Evolutionary conservation across 371 early-diverging fungal species (phyloP), one percentile per base, ranked within the genome.

Genomic region (Scutellospora calospora): DNA sequence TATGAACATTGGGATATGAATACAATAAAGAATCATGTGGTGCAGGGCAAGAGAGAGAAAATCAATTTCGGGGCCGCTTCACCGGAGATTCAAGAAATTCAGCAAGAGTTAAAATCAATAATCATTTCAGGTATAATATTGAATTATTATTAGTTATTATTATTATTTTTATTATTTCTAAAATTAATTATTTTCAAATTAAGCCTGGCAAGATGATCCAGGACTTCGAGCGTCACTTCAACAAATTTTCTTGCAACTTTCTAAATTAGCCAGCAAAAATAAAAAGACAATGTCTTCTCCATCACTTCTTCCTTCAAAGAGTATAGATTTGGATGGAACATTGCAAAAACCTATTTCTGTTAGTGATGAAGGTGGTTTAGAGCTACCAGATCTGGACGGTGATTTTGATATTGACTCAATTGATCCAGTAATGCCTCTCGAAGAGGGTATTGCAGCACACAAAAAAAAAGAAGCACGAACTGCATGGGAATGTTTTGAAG

Each of bases 401-500:
- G 66, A 78, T 0, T 51, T 57, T 18, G 29, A 8, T 49, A 51
- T 31, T 49, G 66, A 38, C 49, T 38, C 49, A 0, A 52, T 65
- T 25, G 6, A 20, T 4, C 51, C 41, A 49, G 35, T 78, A 25
- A 62, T 78, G 16, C 63, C 79, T 20, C 79, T 78, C 20, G 66
- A 66, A 31, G 79, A 78, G 9, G 79, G 79, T 1, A 78, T 78
- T 38, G 25, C 57, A 51, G 79, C 79, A 18, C 66, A 78, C 20
- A 78, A 66, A 49, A 45, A 8, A 45, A 31, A 45, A 3, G 65
- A 78, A 29, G 3, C 3, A 5, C 8, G 45, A 22, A 31, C 14
- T 45, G 79, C 79, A 18, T 78, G 79, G 79, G 68, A 78, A 33
- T 78, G 79, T 29, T 78, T 78, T 66, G 49, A 45, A 6, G 79